A percentile compares a stretch with the other conserved stretches of the same genome.
Evolutionary conservation across 768 basidiomycete genomes (phyloP).

Genomic region (Pleurotus sapidus): DNA sequence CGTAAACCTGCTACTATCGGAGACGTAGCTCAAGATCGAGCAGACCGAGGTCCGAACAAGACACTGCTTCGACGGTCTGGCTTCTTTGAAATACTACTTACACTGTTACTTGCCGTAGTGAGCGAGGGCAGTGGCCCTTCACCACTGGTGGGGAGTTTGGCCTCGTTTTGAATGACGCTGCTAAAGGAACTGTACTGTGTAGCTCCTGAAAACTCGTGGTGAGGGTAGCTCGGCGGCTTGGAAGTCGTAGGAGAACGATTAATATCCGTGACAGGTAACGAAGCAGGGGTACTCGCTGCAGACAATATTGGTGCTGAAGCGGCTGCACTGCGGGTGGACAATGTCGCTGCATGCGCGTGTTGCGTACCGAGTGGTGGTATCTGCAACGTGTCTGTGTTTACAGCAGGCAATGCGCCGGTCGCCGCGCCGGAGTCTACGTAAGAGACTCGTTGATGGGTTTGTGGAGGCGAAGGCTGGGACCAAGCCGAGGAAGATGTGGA

Average conservation of each 20-base stretch:
- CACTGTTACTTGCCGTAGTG: too few species aligned
- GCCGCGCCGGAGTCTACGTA: not conserved
- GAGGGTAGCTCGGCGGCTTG: slow-evolving; percentile 3
- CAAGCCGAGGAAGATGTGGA: not conserved
- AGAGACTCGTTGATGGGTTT: not conserved
- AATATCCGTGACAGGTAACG: not conserved
- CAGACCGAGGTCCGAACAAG: too few species aligned
- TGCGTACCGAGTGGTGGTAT: not conserved
- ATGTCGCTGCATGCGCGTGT: too few species aligned
- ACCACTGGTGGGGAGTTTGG: not conserved
- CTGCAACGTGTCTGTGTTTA: not conserved
- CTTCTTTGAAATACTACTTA: too few species aligned
- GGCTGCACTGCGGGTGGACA: not conserved
- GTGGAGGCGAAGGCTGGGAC: not conserved
- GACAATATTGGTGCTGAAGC: not conserved
- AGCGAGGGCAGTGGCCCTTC: not conserved
- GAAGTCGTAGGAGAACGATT: not conserved
- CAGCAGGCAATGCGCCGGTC: not conserved
- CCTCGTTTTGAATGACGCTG: not conserved
- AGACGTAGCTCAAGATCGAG: too few species aligned
- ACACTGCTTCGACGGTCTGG: too few species aligned
- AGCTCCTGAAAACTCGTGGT: not conserved
- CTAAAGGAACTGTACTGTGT: not conserved
- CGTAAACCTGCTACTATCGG: too few species aligned
- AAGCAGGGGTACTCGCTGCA: not conserved